Base-by-base conservation (phyloP, 129 eudicot genomes). In the Saposhnikovia divaricata region DNA sequence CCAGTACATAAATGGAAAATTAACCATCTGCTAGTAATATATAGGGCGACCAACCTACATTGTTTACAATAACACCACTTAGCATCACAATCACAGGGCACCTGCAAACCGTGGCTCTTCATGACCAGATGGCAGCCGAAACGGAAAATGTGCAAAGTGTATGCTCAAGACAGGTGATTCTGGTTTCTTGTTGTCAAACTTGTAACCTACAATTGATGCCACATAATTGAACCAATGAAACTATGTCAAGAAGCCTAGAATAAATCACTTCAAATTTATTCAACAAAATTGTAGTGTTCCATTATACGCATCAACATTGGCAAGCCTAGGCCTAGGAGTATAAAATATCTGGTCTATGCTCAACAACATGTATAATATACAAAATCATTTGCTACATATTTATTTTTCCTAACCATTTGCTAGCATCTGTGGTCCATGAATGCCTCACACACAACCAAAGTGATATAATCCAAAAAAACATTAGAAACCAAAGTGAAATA, bases 71-170 rank as follows among this genome's bases (percentile, higher is more conserved):
- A 9, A 74, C 25, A 71, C 25, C 19, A 40, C 50, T 23, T 9
- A 21, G 28, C 28, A 72, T 23, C 31, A 42, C 15, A 42, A 44
- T 73, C 55, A 75, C 59, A 34, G 61, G 4, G 78, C 43, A 46
- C 21, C 78, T 27, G 42, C 15, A 46, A 45, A 75, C 19, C n/a
- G 61, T 44, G 31, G 38, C 61, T 75, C 42, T 75, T 75, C 78
- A 14, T 31, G 77, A 57, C 88, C 89, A 77, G 91, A 76, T 34
- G 98, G 98, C 79, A 82, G 85, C 45, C 89, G 89, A 66, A 94
- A 94, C 9, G 98, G 98, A 77, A 94, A 94, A 84, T 90, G 93
- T 40, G 98, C 98, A 84, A 86, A 94, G 75, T 86, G 90, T 84
- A 94, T 91, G 84, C 63, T 87, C 72, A 94, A 59, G 79, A 82